These are phyloP conservation scores for Gossypium laxum DNA, from an alignment of 441 rosid species.

Conservation along the genomic window DNA sequence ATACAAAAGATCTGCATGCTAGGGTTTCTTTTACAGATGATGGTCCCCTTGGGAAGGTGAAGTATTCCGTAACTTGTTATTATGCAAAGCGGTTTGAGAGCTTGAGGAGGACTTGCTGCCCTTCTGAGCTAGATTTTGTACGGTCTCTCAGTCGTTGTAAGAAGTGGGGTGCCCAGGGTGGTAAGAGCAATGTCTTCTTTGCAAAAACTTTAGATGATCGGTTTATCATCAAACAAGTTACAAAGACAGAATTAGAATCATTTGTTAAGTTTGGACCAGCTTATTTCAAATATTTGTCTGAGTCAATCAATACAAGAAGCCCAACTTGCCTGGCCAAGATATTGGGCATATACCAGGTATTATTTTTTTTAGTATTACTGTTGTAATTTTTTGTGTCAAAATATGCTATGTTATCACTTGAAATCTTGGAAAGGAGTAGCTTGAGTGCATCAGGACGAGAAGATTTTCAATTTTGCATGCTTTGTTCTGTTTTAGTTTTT, in stretches of 20 bases:
- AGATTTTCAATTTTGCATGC: neutral
- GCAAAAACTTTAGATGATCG: constrained; percentile 70
- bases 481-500: neutral
- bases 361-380: neutral
- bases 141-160: constrained; percentile 68
- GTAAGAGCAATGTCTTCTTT: constrained; percentile 72
- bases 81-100: constrained; percentile 63
- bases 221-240: constrained; percentile 63
- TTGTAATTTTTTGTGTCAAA: neutral
- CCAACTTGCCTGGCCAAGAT: constrained; percentile 73
- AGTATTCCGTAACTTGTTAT: constrained; percentile 56
- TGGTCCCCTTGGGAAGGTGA: constrained; percentile 48
- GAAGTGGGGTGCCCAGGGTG: constrained; percentile 80
- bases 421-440: neutral
- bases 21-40: constrained; percentile 53
- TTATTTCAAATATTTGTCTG: constrained; percentile 54
- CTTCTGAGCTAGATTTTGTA: constrained; percentile 54
- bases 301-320: constrained; percentile 45
- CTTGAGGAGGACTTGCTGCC: constrained; percentile 59
- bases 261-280: constrained; percentile 58
- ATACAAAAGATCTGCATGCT: constrained; percentile 45
- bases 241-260: constrained; percentile 69
- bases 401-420: neutral
- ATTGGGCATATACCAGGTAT: constrained; percentile 72
- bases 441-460: neutral